Base-by-base conservation (phyloP, 768 basidiomycete genomes). In the Goffeauzyma gilvescens region DNA sequence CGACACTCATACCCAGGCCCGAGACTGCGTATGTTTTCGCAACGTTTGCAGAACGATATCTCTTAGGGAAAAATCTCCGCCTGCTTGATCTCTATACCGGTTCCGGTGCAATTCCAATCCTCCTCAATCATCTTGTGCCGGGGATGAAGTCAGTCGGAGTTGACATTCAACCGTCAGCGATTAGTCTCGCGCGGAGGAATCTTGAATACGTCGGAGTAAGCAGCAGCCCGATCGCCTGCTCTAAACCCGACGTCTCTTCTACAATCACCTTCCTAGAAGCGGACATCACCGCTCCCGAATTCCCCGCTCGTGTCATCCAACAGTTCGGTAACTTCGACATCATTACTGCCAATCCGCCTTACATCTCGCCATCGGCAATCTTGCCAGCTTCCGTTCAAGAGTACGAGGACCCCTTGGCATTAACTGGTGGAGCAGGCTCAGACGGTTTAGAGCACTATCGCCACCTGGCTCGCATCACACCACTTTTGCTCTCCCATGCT, bases 11-110 rank as follows among this genome's bases (percentile, higher is more conserved):
- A 32, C 90, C 90, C 10, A 79, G 90, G 12, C 82, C 87, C 32
- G 90, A 98, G 64, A 98, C 90, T 8, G 59, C 59, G 1, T 40
- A 54, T 38, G 41, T 57, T 33, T 52, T 53, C 32, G 15, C 25
- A 2, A 83, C 81, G 80, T 68, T 77, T 6, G 60, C 61, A 2
- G 9, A 33, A 17, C 9, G 6, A 20, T 12, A n/a, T 22, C 55
- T 41, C 69, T 69, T 6, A 57, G 62, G 13, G 50, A 62, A 28
- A 26, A 9, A 25, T 0, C 21, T 70, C 13, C 67, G 66, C 23
- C 63, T 89, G 21, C 68, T 95, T 24, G 90, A 98, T 65, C 74
- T 96, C 33, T 86, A 89, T 60, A 90, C 87, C 5, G 90, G 90
- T 34, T 75, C 84, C 0, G 90, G 81, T 12, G 87, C 86, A 60